Base-by-base conservation (phyloP, 306 rosid species). In the Dalbergia oliveri region DNA sequence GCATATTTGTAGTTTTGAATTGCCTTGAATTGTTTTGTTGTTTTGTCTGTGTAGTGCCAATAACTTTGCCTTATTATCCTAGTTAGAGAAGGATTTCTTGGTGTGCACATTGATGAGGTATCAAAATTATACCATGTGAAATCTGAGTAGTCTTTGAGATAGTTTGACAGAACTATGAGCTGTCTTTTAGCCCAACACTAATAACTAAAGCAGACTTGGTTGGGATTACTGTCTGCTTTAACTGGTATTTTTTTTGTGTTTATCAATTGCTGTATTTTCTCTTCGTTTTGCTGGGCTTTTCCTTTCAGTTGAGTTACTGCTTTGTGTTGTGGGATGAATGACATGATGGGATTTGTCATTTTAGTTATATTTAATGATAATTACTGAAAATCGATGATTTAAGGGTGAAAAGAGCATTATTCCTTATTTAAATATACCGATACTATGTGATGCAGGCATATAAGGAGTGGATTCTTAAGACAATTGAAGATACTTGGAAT, bases 401-500 rank as follows among this genome's bases (percentile, higher is more conserved):
- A 41, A 35, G 35, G 6, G 58, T n/a, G n/a, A n/a, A n/a, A n/a
- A n/a, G n/a, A n/a, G n/a, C n/a, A 43, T 11, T 62, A 51, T 69
- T 60, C 37, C 67, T 56, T 56, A 31, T 73, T 64, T 81, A 21
- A 78, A 77, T 51, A 51, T 51, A 51, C 58, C 50, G 61, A 6
- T 3, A 16, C 31, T 56, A 33, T 66, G 49, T 84, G 43, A 21
- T 83, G 83, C 84, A 90, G 97, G 81, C 88, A 69, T 93, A 89
- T 78, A 91, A 91, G 86, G 95, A 86, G 83, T 95, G 97, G 96
- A 89, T 95, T 84, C 90, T 95, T 66, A 95, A 83, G 89, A 87
- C 90, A 50, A 81, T 91, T 6, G 94, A 86, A 84, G 97, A 90
- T 16, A 90, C 88, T 33, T 95, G 97, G 99, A 89, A 86, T 81